Conservation (phyloP, 805 yeast species). For the Lipomyces chichibuensis region DNA sequence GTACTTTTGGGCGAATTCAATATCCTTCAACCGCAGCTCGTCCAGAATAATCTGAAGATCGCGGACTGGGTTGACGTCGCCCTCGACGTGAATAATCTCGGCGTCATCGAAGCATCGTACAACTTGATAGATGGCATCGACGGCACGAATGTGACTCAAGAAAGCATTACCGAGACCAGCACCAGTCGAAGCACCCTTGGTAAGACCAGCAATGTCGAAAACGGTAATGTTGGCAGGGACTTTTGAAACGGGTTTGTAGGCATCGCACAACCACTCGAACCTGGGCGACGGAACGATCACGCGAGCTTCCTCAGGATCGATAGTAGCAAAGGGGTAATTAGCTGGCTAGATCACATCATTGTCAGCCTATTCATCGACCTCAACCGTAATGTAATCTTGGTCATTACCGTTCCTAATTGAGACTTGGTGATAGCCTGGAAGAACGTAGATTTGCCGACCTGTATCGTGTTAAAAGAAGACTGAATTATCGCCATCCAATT, state of each 20-base stretch:
- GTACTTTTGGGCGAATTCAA: conserved; percentile 88
- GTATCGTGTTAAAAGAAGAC: neutral
- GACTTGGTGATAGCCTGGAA: conserved; percentile 96
- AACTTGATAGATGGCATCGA: conserved; percentile 96
- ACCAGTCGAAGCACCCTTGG: conserved; percentile 75
- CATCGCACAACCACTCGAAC: conserved; percentile 71
- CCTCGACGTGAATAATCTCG: conserved; percentile 95
- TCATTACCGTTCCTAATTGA: conserved; percentile 68
- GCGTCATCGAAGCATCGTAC: conserved; percentile 98
- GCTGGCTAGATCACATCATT: conserved; percentile 63
- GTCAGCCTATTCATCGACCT: conserved; percentile 7
- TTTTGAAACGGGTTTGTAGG: conserved; percentile 68
- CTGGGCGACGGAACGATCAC: conserved; percentile 91
- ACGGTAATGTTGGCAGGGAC: conserved; percentile 93
- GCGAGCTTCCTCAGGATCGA: conserved; percentile 97
- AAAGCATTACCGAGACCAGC: conserved; percentile 98
- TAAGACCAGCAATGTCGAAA: conserved; percentile 96
- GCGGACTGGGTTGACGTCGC: conserved; percentile 93
- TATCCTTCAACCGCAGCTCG: conserved; percentile 94
- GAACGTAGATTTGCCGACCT: conserved; percentile 93
- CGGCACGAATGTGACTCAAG: conserved; percentile 94
- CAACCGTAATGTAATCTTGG: neutral
- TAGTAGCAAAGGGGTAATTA: conserved; percentile 96
- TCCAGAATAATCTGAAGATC: conserved; percentile 89
- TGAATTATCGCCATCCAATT: neutral